Evolutionary conservation across 2,329 filamentous ascomycete species (phyloP).

Genomic region (Ceratocystis eucalypticola): DNA sequence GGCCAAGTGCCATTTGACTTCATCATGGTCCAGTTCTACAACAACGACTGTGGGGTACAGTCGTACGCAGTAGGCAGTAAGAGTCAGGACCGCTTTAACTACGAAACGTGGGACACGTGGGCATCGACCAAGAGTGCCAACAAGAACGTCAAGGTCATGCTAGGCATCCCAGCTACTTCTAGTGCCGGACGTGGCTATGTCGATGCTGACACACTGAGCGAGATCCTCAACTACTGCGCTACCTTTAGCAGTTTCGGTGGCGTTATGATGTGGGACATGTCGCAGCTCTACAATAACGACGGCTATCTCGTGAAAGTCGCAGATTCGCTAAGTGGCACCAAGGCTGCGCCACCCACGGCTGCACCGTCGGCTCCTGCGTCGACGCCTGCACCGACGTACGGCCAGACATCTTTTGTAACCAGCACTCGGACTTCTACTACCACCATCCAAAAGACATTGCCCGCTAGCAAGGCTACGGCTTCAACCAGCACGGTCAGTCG

Average conservation of each 20-base stretch:
- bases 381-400: conserved; percentile 16
- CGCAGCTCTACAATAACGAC: conserved; percentile 34
- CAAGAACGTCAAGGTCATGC: conserved; percentile 33
- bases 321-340: conserved; percentile 24
- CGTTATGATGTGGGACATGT: conserved; percentile 35
- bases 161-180: conserved; percentile 31
- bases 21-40: conserved; percentile 38
- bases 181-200: conserved; percentile 32
- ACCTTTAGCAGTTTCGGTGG: conserved; percentile 31
- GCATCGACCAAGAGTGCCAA: conserved; percentile 45
- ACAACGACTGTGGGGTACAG: conserved; percentile 45
- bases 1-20: conserved; percentile 31
- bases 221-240: conserved; percentile 30
- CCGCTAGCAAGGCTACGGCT: background rate
- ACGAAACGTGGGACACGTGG: conserved; percentile 44
- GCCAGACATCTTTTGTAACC: conserved; percentile 12
- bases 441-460: background rate
- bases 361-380: conserved; percentile 18
- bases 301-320: conserved; percentile 40
- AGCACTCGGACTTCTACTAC: conserved; percentile 16
- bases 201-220: conserved; percentile 25
- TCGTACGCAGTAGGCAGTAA: conserved; percentile 30
- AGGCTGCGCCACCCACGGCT: conserved; percentile 4
- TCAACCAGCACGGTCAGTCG: background rate
- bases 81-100: conserved; percentile 30